These are phyloP conservation scores for Globisporangium cederbergense DNA, from an alignment of 352 stramenopile genomes.

Conservation along the genomic window DNA sequence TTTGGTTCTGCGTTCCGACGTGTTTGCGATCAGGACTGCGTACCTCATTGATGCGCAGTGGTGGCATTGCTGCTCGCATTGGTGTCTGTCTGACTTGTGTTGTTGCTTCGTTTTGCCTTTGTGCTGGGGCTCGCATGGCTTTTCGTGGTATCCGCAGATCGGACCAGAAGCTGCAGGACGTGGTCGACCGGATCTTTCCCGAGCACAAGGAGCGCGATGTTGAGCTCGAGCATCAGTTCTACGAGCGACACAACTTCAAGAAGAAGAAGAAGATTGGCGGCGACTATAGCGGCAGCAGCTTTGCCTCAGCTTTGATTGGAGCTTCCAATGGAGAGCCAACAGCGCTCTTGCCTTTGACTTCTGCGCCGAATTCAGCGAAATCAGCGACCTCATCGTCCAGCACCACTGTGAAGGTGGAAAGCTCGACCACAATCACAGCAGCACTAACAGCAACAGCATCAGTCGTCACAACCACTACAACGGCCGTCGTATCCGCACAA, in stretches of 20 bases:
- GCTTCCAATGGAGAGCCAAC: not conserved
- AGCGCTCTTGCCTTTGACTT: not conserved
- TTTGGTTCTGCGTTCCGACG: not conserved
- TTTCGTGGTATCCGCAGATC: conserved; percentile 27
- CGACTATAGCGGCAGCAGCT: not conserved
- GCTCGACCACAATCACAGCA: not conserved
- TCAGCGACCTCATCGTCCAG: not conserved
- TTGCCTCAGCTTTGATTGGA: not conserved
- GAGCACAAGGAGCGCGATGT: conserved; percentile 51
- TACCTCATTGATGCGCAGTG: not conserved
- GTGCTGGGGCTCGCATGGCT: not conserved
- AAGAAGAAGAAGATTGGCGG: conserved; percentile 16
- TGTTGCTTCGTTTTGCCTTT: not conserved
- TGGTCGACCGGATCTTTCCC: conserved; percentile 75
- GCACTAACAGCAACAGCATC: not conserved
- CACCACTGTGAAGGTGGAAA: not conserved
- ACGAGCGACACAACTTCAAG: conserved; percentile 54
- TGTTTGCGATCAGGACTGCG: not conserved
- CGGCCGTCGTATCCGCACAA: not conserved
- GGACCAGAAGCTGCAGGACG: conserved; percentile 69
- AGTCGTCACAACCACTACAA: not conserved
- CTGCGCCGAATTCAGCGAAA: not conserved
- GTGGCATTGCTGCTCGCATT: not conserved
- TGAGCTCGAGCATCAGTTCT: conserved; percentile 55
- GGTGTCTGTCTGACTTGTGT: not conserved